A percentile compares a stretch with the other conserved stretches of the same genome.
Conservation (phyloP, 257 asterid genomes). For the Przewalskia tangutica region DNA sequence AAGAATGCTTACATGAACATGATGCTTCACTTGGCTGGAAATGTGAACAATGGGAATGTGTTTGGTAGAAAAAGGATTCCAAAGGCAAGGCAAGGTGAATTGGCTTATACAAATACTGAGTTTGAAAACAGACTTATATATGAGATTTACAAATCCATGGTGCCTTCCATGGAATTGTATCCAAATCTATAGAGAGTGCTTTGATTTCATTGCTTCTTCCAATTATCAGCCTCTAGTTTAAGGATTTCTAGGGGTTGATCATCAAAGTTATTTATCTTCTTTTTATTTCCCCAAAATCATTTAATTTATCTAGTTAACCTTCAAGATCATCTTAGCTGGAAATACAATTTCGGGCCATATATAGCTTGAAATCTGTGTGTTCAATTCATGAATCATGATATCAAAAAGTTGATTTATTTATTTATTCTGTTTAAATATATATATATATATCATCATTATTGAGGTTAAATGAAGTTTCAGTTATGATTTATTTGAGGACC, state of each 20-base stretch:
- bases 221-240: neutral
- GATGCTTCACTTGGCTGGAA: constrained; percentile 25
- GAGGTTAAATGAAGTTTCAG: neutral
- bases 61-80: constrained; percentile 13
- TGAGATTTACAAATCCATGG: constrained; percentile 72
- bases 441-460: neutral
- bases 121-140: constrained; percentile 52
- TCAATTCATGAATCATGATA: neutral
- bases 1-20: constrained; percentile 25
- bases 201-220: neutral
- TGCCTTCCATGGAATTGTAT: constrained; percentile 44
- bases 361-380: neutral
- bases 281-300: no score
- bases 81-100: constrained; percentile 6
- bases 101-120: constrained; percentile 21
- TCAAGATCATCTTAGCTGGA: no score
- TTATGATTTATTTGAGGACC: neutral
- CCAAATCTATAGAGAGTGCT: neutral
- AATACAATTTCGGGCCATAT: neutral
- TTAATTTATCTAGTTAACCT: no score
- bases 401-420: neutral
- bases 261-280: no score
- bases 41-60: neutral
- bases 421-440: neutral
- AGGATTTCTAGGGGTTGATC: neutral